Evolutionary conservation across 352 stramenopile genomes (phyloP).

Genomic region (Phytophthora cactorum): DNA sequence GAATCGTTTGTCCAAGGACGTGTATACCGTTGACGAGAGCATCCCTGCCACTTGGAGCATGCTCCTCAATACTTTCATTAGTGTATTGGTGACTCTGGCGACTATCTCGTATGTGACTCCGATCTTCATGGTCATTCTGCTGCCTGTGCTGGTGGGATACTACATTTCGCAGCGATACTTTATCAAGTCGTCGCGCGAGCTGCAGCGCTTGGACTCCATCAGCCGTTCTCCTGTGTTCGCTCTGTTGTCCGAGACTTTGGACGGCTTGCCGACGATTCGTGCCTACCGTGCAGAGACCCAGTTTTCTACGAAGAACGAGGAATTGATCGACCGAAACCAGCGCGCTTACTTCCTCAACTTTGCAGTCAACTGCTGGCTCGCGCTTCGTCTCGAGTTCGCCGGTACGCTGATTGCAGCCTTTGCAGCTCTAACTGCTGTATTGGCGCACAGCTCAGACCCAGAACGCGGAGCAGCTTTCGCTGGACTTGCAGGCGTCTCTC

Average conservation of each 20-base stretch:
- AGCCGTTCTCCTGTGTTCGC: slow-evolving; percentile 95
- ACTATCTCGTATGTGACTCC: slow-evolving; percentile 80
- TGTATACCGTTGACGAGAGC: slow-evolving; percentile 80
- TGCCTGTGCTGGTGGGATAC: slow-evolving; percentile 74
- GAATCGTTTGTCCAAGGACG: slow-evolving; percentile 80
- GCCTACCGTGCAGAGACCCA: slow-evolving; percentile 64
- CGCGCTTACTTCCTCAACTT: slow-evolving; percentile 81
- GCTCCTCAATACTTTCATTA: slow-evolving; percentile 78
- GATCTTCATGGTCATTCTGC: slow-evolving; percentile 71
- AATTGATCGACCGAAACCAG: slow-evolving; percentile 69
- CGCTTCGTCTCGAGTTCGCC: slow-evolving; percentile 75
- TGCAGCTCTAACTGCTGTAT: slow-evolving; percentile 57
- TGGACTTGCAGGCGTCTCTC: slow-evolving; percentile 67
- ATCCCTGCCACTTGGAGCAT: slow-evolving; percentile 74
- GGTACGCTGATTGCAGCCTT: slow-evolving; percentile 68
- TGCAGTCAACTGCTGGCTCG: slow-evolving; percentile 78
- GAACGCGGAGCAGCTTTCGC: slow-evolving; percentile 53
- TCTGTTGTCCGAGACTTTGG: slow-evolving; percentile 94
- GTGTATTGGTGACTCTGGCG: slow-evolving; percentile 62
- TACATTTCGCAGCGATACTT: slow-evolving; percentile 93
- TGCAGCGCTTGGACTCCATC: slow-evolving; percentile 97
- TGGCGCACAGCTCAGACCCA: slow-evolving; percentile 52
- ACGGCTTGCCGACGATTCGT: slow-evolving; percentile 95
- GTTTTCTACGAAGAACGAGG: slow-evolving; percentile 61
- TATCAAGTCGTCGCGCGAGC: slow-evolving; percentile 90